Evolutionary conservation across 1,284 basidiomycete species (phyloP), one percentile per base, ranked within the genome.

Genomic region (Apiotrichum brassicae): DNA sequence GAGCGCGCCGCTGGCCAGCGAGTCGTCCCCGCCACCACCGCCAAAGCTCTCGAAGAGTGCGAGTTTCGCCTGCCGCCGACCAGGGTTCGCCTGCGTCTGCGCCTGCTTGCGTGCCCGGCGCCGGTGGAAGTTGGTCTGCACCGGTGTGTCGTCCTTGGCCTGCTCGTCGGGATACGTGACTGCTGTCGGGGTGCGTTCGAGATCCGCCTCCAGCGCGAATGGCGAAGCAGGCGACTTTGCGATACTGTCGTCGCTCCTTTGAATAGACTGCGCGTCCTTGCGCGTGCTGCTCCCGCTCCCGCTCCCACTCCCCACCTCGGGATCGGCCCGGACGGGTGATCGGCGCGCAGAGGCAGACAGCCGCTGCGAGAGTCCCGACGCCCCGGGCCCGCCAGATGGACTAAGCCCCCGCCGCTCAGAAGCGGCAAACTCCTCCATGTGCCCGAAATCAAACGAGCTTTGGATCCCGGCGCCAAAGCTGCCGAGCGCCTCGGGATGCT

Each of bases 31-130:
- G 5, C 44, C 59, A 12, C 59, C 60, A 5, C 51, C 54, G 74
- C 75, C 76, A 37, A 75, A 74, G 25, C 82, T 81, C 68, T 97
- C 94, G 65, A 98, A 97, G 2, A 95, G 74, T 0, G 91, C 93
- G 63, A 97, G 81, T 73, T 97, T 97, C 25, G 84, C 85, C 47
- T 85, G 86, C 58, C 75, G 58, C 9, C 76, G 61, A 16, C 68
- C 82, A 0, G 83, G 78, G 53, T 82, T 83, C 57, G 83, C 86
- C 64, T 89, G 84, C 28, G 83, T 86, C 64, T 89, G 84, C 56
- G 86, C 88, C 45, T 92, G 77, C 64, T 90, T 92, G 47, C 90
- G 83, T 51, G 87, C 84, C 25, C 87, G 80, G 13, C 80, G 67
- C 16, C 77, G 64, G 49, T 69, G 66, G 62, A 77, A 71, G 63